phyloP scores from a whole-genome alignment of 1,139 yeast genomes.

The Sugiyamaella castrensis region DNA sequence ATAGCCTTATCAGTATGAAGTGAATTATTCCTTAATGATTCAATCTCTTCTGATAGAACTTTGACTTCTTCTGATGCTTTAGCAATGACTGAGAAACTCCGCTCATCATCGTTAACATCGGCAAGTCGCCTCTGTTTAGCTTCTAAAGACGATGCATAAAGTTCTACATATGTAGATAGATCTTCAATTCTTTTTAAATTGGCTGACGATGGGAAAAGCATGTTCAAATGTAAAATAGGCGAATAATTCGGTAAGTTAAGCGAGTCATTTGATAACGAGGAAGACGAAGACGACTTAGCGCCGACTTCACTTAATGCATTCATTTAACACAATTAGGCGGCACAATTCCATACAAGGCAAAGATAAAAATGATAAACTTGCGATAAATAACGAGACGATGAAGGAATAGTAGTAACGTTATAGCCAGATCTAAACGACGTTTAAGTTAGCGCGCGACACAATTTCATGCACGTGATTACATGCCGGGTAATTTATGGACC shows the following conservation, averaged over 20 bases:
- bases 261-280: not conserved
- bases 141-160: slow-evolving; percentile 49
- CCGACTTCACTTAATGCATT: too few relatives aligned
- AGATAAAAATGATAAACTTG: too few relatives aligned
- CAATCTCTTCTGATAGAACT: slow-evolving; percentile 40
- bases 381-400: too few relatives aligned
- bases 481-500: too few relatives aligned
- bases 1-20: slow-evolving; percentile 61
- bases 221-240: slow-evolving; percentile 42
- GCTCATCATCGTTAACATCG: too few relatives aligned
- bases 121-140: slow-evolving; percentile 31
- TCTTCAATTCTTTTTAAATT: slow-evolving; percentile 24
- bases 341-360: too few relatives aligned
- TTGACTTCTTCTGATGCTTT: slow-evolving; percentile 38
- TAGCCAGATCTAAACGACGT: too few relatives aligned
- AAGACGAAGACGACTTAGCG: too few relatives aligned
- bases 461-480: too few relatives aligned
- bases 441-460: too few relatives aligned
- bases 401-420: too few relatives aligned
- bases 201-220: slow-evolving; percentile 32
- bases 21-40: slow-evolving; percentile 50
- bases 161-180: slow-evolving; percentile 31
- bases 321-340: too few relatives aligned
- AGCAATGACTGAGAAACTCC: slow-evolving; percentile 11
- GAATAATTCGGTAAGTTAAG: slow-evolving; percentile 35